These are phyloP conservation scores for Leccinum barrowsii DNA, from an alignment of 768 basidiomycete genomes.

Conservation along the genomic window DNA sequence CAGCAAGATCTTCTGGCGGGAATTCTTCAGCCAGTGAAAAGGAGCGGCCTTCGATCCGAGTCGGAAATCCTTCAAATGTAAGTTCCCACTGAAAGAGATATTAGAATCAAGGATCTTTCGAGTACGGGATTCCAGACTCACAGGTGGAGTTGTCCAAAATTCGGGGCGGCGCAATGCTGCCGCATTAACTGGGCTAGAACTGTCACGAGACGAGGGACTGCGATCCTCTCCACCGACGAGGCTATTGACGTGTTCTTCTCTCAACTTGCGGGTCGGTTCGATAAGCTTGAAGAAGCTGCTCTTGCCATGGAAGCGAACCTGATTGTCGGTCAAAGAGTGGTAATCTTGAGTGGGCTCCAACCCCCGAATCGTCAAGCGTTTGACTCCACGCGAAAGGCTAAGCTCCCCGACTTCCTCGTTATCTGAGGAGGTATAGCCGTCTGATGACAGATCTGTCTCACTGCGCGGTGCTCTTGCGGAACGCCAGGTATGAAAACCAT, in stretches of 20 bases:
- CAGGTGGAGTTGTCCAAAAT: slow-evolving; percentile 59
- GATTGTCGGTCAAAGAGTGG: slow-evolving; percentile 33
- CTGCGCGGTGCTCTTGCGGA: slow-evolving; percentile 24
- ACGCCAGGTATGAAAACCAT: slow-evolving; percentile 8
- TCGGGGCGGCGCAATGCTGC: slow-evolving; percentile 37
- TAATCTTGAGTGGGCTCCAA: slow-evolving; percentile 36
- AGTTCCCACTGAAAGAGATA: slow-evolving; percentile 51
- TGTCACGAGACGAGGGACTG: slow-evolving; percentile 16
- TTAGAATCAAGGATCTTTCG: not conserved
- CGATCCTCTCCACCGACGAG: slow-evolving; percentile 18
- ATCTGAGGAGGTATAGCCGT: slow-evolving; percentile 31
- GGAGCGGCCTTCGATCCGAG: slow-evolving; percentile 25
- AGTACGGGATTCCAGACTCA: slow-evolving; percentile 29
- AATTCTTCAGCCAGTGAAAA: slow-evolving; percentile 42
- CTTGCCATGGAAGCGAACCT: slow-evolving; percentile 58
- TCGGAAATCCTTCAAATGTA: slow-evolving; percentile 45
- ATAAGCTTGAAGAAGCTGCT: slow-evolving; percentile 57
- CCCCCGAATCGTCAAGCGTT: slow-evolving; percentile 36
- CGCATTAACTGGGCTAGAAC: slow-evolving; percentile 18
- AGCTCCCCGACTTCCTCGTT: slow-evolving; percentile 38
- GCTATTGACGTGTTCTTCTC: slow-evolving; percentile 47
- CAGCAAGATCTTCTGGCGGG: slow-evolving; percentile 61
- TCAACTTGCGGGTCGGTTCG: slow-evolving; percentile 50
- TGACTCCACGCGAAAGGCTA: slow-evolving; percentile 37
- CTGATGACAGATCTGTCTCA: slow-evolving; percentile 29